Evolutionary conservation across 2,329 filamentous ascomycete genomes (phyloP), one percentile per base, ranked within the genome.

Genomic region (Alternaria metachromatica): DNA sequence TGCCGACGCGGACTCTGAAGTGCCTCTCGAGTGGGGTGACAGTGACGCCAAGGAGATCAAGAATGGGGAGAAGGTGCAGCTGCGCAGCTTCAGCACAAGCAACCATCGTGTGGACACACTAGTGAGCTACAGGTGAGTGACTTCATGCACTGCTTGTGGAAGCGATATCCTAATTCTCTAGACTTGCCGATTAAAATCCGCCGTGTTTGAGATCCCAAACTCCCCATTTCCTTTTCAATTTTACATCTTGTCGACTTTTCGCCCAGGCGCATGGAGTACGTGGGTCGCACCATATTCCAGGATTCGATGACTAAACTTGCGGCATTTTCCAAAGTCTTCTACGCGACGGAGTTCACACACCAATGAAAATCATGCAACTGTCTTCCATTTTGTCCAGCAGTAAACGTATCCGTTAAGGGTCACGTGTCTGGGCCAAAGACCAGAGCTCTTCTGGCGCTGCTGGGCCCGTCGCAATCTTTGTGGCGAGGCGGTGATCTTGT

Each of bases 21-120:
- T 99, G 13, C 96, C 96, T 5, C 90, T 99, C 62, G 96, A 99
- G 80, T 99, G 96, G 96, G 96, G 96, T 50, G 96, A 99, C 82
- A 97, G 93, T 72, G 96, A 98, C 80, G 94, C 95, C 58, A 97
- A 97, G 84, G 96, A 99, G 84, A 97, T 99, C 71, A 86, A 90
- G 78, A 92, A 96, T 73, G 95, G 93, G 45, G 96, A 99, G 84
- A 94, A 96, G 78, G 96, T 99, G 28, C 94, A 97, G 83, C 83
- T 99, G 76, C 88, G 96, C 64, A 97, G 95, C 69, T 99, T 98
- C 84, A 97, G 94, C 81, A 99, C 96, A 15, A 94, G 91, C 69
- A 97, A 90, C 74, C 96, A 99, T 80, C 88, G 92, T 23, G 95
- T 99, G 25, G 96, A 97, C 78, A 99, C 96, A 1, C 82, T 98